Evolutionary conservation across 148 eudicot genomes (phyloP), one percentile per base, ranked within the genome.

Genomic region (Tetragonia tetragonoides): DNA sequence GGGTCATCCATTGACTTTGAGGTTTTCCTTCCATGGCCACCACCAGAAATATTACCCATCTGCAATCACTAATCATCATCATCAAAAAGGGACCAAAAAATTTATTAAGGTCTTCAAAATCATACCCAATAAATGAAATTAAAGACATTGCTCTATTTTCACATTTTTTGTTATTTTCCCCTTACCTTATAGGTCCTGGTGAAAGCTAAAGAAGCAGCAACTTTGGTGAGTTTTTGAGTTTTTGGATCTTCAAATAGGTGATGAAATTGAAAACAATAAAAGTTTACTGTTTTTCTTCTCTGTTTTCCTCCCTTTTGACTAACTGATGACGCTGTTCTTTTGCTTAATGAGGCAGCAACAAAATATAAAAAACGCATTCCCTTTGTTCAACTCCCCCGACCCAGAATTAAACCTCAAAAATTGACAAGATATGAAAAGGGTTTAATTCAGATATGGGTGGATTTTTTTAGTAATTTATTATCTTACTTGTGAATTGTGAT

Each of bases 31-130:
- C 78, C 66, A 75, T 53, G 53, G 44, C 79, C 68, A 53, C 80
- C 82, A 59, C 88, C 84, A 47, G 84, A 86, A n/a, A 81, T 75
- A 77, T 86, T 86, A 66, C 88, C 88, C 88, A 86, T 86, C 86
- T 86, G 75, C 70, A 72, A 82, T 75, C 76, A 63, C 72, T 67
- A 42, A 34, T 57, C 75, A 78, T 64, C 18, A 73, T 64, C 41
- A 69, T 60, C 76, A 47, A 8, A 44, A 59, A 70, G 16, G 17
- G 8, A 21, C 66, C 39, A 7, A 51, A n/a, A 44, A 71, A 34
- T 46, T 12, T 72, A 77, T 42, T 66, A 8, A 65, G 41, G 72
- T 66, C 73, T 81, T 76, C 76, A 11, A 24, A 9, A 24, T 28
- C 73, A 69, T 60, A 39, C 73, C 79, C 79, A 76, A n/a, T n/a